These are phyloP conservation scores for Podospora pseudopauciseta DNA, from an alignment of 495 filamentous ascomycete species.

Conservation along the genomic window DNA sequence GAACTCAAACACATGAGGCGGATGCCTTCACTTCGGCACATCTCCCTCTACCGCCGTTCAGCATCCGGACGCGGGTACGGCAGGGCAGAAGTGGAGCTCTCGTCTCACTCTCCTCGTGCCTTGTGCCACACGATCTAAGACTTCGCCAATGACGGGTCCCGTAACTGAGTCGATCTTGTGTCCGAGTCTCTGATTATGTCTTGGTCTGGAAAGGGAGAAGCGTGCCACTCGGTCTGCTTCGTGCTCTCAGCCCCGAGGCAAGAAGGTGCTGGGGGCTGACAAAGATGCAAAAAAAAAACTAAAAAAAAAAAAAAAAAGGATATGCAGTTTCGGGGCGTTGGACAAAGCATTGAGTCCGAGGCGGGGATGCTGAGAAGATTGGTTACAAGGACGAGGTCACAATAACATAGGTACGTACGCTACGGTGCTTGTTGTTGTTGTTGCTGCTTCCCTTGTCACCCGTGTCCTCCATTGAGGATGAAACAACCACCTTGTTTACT, in stretches of 20 bases:
- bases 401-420: not conserved
- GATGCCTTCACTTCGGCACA: not conserved
- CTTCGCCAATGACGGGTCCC: conserved; percentile 1
- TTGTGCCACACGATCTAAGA: conserved; percentile 5
- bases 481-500: conserved; percentile 5
- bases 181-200: not conserved
- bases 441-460: conserved; percentile 1
- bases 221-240: not conserved
- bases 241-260: not conserved
- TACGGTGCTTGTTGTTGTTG: not conserved
- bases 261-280: not conserved
- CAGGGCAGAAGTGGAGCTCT: not conserved
- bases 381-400: not conserved
- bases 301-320: not conserved
- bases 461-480: conserved; percentile 1
- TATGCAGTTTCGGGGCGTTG: conserved; percentile 2
- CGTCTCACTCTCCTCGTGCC: conserved; percentile 1
- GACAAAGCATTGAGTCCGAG: not conserved
- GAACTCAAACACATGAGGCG: not conserved
- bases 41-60: not conserved
- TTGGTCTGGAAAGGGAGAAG: not conserved
- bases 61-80: conserved; percentile 2
- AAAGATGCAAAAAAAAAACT: not conserved
- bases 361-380: not conserved
- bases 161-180: conserved; percentile 3